phyloP scores from a whole-genome alignment of 768 basidiomycete species.

The Chlorophyllum brunneum region DNA sequence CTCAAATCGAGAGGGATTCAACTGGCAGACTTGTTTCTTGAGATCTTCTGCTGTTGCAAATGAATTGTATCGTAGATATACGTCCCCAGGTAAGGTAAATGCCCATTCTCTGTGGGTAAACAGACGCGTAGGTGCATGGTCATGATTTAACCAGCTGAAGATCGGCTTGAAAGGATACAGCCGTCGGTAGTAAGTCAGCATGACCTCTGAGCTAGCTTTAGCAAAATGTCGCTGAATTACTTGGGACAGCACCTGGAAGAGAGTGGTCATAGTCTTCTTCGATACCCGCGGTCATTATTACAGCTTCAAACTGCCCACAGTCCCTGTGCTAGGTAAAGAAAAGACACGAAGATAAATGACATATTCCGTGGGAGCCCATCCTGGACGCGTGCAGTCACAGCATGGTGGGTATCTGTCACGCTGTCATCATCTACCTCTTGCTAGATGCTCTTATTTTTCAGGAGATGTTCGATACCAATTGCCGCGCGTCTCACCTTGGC shows the following conservation, averaged over 20 bases:
- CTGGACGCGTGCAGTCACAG: no score
- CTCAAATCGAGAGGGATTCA: slow-evolving; percentile 93
- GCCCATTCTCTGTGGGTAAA: slow-evolving; percentile 96
- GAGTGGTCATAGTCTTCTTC: slow-evolving; percentile 13
- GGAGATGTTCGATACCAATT: no score
- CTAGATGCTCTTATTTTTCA: no score
- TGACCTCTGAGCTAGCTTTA: slow-evolving; percentile 31
- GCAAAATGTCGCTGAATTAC: neutral
- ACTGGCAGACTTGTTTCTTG: slow-evolving; percentile 80
- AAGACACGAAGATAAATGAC: no score
- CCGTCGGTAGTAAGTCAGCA: slow-evolving; percentile 76
- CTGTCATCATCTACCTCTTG: no score
- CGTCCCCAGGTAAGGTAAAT: slow-evolving; percentile 86
- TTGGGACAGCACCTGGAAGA: slow-evolving; percentile 3
- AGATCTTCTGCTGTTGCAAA: slow-evolving; percentile 84
- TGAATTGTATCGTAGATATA: slow-evolving; percentile 93
- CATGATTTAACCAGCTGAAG: slow-evolving; percentile 94
- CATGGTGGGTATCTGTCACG: no score
- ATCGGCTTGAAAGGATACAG: slow-evolving; percentile 94
- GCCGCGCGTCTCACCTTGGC: no score
- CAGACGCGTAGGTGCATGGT: slow-evolving; percentile 69
- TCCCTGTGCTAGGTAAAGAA: no score
- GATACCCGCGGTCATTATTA: neutral
- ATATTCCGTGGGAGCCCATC: no score
- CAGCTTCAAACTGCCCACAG: no score